Evolutionary conservation across 208 protist genomes (phyloP).

Genomic region (Lotmaria passim): DNA sequence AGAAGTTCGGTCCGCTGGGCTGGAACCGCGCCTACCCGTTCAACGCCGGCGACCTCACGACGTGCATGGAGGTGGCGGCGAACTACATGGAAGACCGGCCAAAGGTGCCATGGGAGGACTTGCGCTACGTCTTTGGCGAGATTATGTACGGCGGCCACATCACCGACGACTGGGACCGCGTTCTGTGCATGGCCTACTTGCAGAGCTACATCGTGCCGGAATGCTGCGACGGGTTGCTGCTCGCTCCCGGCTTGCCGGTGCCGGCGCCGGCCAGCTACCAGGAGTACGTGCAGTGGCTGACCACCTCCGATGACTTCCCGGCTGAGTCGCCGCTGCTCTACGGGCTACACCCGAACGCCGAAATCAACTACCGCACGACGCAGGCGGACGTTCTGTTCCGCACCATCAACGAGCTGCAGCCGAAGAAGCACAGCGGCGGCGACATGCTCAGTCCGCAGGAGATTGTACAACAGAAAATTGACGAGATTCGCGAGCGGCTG

Average conservation of each 20-base stretch:
- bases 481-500: constrained; percentile 91
- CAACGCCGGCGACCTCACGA: constrained; percentile 97
- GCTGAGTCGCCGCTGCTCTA: constrained; percentile 96
- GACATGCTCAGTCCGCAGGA: constrained; percentile 91
- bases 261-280: constrained; percentile 88
- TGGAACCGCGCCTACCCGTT: constrained; percentile 99
- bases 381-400: constrained; percentile 96
- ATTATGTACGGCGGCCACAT: constrained; percentile 99
- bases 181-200: constrained; percentile 97
- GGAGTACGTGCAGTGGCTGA: constrained; percentile 97
- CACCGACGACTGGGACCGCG: constrained; percentile 98
- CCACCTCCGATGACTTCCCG: constrained; percentile 90
- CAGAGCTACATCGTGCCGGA: constrained; percentile 89
- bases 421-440: constrained; percentile 89
- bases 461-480: constrained; percentile 92
- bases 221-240: constrained; percentile 91
- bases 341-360: constrained; percentile 98
- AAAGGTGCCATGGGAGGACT: constrained; percentile 98
- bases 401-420: constrained; percentile 97
- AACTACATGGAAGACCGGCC: constrained; percentile 98
- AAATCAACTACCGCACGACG: constrained; percentile 98
- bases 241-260: constrained; percentile 93
- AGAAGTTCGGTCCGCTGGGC: constrained; percentile 98
- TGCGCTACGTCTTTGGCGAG: constrained; percentile 99
- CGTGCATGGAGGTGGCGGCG: constrained; percentile 95